phyloP scores from a whole-genome alignment of 2,329 filamentous ascomycete genomes.

The Penicillium sp. region DNA sequence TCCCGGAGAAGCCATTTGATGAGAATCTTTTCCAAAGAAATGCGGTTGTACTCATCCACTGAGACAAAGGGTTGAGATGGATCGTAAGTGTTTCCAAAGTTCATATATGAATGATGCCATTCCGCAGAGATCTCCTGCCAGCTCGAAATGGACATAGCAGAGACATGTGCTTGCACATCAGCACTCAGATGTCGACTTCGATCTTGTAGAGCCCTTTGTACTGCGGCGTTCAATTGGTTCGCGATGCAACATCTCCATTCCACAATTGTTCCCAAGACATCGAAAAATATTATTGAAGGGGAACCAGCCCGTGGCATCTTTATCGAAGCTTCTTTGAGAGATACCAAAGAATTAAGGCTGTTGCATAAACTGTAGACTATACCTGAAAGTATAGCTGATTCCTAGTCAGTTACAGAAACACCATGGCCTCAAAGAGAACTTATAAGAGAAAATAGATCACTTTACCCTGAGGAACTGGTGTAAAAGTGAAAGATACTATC shows the following conservation, averaged over 20 bases:
- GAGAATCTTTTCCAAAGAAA: constrained; percentile 17
- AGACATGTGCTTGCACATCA: constrained; percentile 12
- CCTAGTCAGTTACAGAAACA: constrained; percentile 6
- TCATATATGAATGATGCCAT: constrained; percentile 25
- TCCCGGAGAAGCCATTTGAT: constrained; percentile 9
- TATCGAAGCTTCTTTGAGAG: background rate
- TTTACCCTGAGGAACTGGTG: background rate
- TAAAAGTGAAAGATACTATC: constrained; percentile 2
- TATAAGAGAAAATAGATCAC: background rate
- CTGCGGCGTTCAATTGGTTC: constrained; percentile 17
- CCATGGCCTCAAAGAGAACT: background rate
- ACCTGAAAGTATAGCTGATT: background rate
- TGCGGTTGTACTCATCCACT: constrained; percentile 23
- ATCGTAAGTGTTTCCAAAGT: constrained; percentile 22
- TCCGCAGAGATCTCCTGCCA: constrained; percentile 21
- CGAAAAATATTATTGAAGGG: constrained; percentile 23
- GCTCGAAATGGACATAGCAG: constrained; percentile 14
- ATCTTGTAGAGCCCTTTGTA: constrained; percentile 15
- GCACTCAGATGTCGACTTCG: constrained; percentile 5
- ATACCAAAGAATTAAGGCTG: background rate
- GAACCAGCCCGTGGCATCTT: constrained; percentile 9
- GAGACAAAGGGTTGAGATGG: constrained; percentile 21
- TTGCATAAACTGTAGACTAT: constrained; percentile 2
- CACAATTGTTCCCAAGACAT: constrained; percentile 23
- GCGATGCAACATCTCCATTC: constrained; percentile 25